Evolutionary conservation across 2,329 filamentous ascomycete species (phyloP), one percentile per base, ranked within the genome.

Genomic region (Penicillium sp.): DNA sequence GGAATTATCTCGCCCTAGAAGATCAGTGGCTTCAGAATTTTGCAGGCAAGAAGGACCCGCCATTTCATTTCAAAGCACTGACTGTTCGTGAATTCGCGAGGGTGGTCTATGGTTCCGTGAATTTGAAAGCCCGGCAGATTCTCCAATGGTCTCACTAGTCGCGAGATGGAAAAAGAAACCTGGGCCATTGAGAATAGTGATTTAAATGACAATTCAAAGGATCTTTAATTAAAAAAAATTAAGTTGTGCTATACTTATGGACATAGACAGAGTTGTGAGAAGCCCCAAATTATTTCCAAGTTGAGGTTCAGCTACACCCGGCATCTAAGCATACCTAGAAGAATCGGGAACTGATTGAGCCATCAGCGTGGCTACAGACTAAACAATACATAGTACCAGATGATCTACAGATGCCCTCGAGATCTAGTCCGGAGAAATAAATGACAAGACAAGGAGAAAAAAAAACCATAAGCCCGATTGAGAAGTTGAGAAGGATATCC

Each of bases 401-500:
- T 6, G 30, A n/a, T 52, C 13, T 35, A 37, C 22, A 19, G 6
- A 43, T 43, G 22, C 37, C 55, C 55, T 52, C 37, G 55, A 22
- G 26, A 55, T 58, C 33, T 40, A 54, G 40, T 25, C 52, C 19
- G 13, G 52, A 46, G 19, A 55, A 38, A 37, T 22, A 37, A 30
- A 16, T 26, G 8, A 46, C 10, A 16, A 48, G 28, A 25, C 26
- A 37, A 16, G 19, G 19, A 19, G 19, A 22, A 25, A 38, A 45
- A 57, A 62, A 43, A 13, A 60, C 57, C 61, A 61, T 57, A 63
- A 60, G 38, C 55, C 61, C 56, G 60, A 57, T 64, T 62, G 49
- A 55, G 55, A 66, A 68, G 60, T 60, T 66, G 62, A 70, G 59
- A 69, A 68, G 68, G 68, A 70, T 68, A 70, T 70, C 68, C 68